Evolutionary conservation across 164 flowering plant genomes (phyloP).

Genomic region (Sextonia rubra): DNA sequence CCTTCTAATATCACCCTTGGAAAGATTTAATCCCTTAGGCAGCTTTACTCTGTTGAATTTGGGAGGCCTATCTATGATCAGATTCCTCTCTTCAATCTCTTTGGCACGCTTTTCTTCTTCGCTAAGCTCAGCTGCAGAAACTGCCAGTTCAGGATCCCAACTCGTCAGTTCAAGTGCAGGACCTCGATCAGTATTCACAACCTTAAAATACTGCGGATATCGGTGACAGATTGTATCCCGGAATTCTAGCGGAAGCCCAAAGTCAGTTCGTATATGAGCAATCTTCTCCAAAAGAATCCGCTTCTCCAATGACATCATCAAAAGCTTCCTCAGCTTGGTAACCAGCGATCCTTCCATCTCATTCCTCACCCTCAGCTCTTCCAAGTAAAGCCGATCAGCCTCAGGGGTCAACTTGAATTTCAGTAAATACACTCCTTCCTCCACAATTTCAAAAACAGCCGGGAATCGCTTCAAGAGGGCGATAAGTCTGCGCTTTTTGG

Average conservation of each 20-base stretch:
- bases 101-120: constrained; percentile 56
- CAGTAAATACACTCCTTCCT: constrained; percentile 76
- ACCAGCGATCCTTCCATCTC: constrained; percentile 76
- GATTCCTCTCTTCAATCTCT: constrained; percentile 59
- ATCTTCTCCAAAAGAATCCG: constrained; percentile 78
- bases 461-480: constrained; percentile 80
- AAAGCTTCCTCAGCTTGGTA: constrained; percentile 70
- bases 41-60: constrained; percentile 77
- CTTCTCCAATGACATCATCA: constrained; percentile 94
- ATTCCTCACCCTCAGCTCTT: constrained; percentile 72
- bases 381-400: constrained; percentile 77
- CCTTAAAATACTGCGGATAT: constrained; percentile 84
- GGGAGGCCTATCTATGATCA: constrained; percentile 79
- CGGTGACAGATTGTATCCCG: constrained; percentile 68
- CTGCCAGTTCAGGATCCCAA: constrained; percentile 93
- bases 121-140: constrained; percentile 77
- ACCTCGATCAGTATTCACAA: constrained; percentile 70
- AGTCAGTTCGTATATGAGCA: constrained; percentile 71
- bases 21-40: constrained; percentile 80
- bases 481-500: constrained; percentile 57
- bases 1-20: constrained; percentile 77
- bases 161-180: constrained; percentile 78
- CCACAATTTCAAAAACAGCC: constrained; percentile 78
- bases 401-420: constrained; percentile 71
- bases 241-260: constrained; percentile 83